These are phyloP conservation scores for Quercus phellos DNA, from an alignment of 331 rosid species.

Conservation along the genomic window DNA sequence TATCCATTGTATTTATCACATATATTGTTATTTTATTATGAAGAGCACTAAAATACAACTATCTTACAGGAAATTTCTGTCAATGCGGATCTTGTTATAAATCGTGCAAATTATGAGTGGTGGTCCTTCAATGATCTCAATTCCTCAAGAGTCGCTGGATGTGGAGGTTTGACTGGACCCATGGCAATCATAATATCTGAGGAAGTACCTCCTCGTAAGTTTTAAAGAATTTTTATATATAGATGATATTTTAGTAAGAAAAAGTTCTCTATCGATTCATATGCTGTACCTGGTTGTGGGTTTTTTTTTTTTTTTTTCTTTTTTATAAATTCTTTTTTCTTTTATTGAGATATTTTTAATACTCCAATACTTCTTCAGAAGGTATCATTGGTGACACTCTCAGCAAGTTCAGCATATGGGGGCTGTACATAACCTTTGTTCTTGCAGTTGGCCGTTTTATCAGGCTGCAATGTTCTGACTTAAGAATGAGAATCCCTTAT, in stretches of 20 bases:
- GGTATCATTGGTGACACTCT: slow-evolving; percentile 98
- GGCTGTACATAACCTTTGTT: slow-evolving; percentile 97
- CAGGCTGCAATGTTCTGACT: slow-evolving; percentile 94
- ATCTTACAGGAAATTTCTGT: slow-evolving; percentile 52
- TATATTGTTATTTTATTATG: background rate
- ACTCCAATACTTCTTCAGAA: slow-evolving; percentile 50
- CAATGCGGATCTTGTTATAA: slow-evolving; percentile 64
- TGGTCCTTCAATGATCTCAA: slow-evolving; percentile 76
- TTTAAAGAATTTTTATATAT: background rate
- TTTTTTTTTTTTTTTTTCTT: background rate
- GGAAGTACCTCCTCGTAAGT: slow-evolving; percentile 97
- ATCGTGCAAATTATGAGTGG: slow-evolving; percentile 61
- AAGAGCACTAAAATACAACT: slow-evolving; percentile 6
- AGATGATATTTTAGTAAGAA: background rate
- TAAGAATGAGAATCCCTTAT: slow-evolving; percentile 92
- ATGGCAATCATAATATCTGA: slow-evolving; percentile 81
- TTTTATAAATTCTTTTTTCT: background rate
- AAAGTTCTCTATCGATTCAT: too few species aligned
- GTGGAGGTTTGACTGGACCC: slow-evolving; percentile 82
- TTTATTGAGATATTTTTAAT: background rate
- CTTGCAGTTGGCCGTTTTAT: slow-evolving; percentile 97
- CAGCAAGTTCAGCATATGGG: slow-evolving; percentile 99
- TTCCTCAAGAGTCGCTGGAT: slow-evolving; percentile 50
- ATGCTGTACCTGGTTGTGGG: too few species aligned
- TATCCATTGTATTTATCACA: background rate